Conservation (phyloP, 371 early-diverging fungal genomes). For the Umbelopsis sp. region DNA sequence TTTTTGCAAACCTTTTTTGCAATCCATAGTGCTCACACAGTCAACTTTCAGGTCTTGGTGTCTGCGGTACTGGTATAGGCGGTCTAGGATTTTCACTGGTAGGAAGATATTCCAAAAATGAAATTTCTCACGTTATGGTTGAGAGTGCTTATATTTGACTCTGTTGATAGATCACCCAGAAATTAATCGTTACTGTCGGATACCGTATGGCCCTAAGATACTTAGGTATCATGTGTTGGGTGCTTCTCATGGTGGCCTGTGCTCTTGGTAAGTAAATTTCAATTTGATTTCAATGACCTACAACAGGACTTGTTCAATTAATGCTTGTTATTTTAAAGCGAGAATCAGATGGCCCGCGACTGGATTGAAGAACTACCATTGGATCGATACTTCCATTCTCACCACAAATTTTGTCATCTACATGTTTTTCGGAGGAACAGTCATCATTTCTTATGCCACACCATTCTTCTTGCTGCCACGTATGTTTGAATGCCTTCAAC, state of each 20-base stretch:
- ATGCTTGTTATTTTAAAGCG: not conserved
- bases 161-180: slow-evolving; percentile 30
- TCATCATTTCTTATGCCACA: not conserved
- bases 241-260: not conserved
- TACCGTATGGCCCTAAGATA: slow-evolving; percentile 44
- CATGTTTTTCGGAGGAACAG: not conserved
- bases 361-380: not conserved
- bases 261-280: slow-evolving; percentile 13
- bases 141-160: not conserved
- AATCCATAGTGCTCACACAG: slow-evolving; percentile 18
- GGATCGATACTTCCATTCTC: not conserved
- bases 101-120: not conserved
- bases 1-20: slow-evolving; percentile 20
- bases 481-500: not conserved
- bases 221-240: slow-evolving; percentile 1
- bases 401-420: not conserved
- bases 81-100: slow-evolving; percentile 52
- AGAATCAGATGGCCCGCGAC: not conserved
- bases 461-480: not conserved
- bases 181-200: slow-evolving; percentile 41
- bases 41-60: slow-evolving; percentile 52
- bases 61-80: slow-evolving; percentile 68
- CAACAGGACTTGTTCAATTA: not conserved
- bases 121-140: not conserved
- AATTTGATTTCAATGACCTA: not conserved